Percentiles rank a stretch among this genome's conserved stretches.
These are phyloP conservation scores for Pisolithus sp. DNA, from an alignment of 768 basidiomycete species.

Conservation along the genomic window DNA sequence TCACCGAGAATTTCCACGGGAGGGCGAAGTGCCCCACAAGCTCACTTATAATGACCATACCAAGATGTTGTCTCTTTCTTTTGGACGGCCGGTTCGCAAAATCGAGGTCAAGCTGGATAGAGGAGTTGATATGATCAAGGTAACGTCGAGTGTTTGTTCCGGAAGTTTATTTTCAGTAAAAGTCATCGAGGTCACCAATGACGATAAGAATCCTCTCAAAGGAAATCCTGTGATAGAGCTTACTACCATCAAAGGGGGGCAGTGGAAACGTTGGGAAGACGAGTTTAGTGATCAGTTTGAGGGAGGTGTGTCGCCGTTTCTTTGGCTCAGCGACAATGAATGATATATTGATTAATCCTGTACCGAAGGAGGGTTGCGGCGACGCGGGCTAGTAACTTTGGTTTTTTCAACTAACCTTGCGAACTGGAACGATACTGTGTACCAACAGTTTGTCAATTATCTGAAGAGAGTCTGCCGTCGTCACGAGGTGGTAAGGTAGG, in stretches of 20 bases:
- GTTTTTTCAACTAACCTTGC: constrained; percentile 16
- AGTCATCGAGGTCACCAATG: constrained; percentile 19
- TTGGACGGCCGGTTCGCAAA: constrained; percentile 8
- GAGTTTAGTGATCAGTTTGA: constrained; percentile 14
- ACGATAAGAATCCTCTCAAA: constrained; percentile 4
- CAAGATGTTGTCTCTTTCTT: constrained; percentile 7
- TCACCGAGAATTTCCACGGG: constrained; percentile 10
- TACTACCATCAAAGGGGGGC: background rate
- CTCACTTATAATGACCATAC: constrained; percentile 9
- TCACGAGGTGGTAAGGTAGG: constrained; percentile 12
- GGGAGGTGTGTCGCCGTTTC: constrained; percentile 15
- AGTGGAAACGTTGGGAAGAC: constrained; percentile 7
- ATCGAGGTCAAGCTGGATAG: constrained; percentile 15
- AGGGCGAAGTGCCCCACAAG: constrained; percentile 5
- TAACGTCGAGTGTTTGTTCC: constrained; percentile 1
- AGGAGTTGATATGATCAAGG: constrained; percentile 8
- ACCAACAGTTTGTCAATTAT: constrained; percentile 16
- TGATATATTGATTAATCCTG: background rate
- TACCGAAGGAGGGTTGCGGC: constrained; percentile 13
- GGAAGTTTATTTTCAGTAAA: background rate
- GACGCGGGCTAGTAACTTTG: constrained; percentile 9
- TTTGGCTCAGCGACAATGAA: background rate
- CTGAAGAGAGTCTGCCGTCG: constrained; percentile 7
- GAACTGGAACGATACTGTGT: constrained; percentile 14
- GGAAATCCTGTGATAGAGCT: constrained; percentile 20